phyloP scores from a whole-genome alignment of 2,329 filamentous ascomycete genomes.

The Monosporascus ibericus region DNA sequence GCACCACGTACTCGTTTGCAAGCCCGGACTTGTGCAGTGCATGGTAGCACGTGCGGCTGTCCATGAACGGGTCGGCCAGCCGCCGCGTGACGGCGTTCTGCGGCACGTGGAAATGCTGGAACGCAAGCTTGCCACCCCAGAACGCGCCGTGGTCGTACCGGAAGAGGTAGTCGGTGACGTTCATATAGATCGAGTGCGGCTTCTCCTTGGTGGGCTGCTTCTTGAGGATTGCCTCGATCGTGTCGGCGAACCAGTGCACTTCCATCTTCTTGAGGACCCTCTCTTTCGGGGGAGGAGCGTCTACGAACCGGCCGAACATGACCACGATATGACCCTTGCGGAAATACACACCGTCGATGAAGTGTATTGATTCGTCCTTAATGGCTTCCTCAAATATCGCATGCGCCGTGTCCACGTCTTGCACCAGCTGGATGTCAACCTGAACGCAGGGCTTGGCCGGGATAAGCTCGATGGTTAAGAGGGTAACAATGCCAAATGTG shows the following conservation, averaged over 20 bases:
- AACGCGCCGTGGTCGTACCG: slow-evolving; percentile 52
- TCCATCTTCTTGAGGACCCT: slow-evolving; percentile 28
- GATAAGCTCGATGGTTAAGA: slow-evolving; percentile 46
- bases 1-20: slow-evolving; percentile 41
- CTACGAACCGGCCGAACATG: slow-evolving; percentile 42
- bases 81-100: slow-evolving; percentile 45
- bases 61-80: slow-evolving; percentile 45
- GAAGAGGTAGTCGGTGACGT: slow-evolving; percentile 48
- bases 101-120: slow-evolving; percentile 44
- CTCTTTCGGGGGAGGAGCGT: slow-evolving; percentile 38
- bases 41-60: slow-evolving; percentile 28
- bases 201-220: slow-evolving; percentile 16
- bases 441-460: slow-evolving; percentile 42
- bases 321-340: slow-evolving; percentile 39
- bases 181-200: slow-evolving; percentile 31
- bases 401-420: slow-evolving; percentile 22
- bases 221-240: slow-evolving; percentile 8
- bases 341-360: slow-evolving; percentile 53
- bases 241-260: slow-evolving; percentile 22
- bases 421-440: slow-evolving; percentile 37
- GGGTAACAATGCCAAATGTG: slow-evolving; percentile 49
- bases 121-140: slow-evolving; percentile 46
- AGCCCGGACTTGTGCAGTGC: slow-evolving; percentile 44
- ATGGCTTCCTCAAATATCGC: slow-evolving; percentile 31
- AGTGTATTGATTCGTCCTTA: slow-evolving; percentile 33